Evolutionary conservation across 1,284 basidiomycete genomes (phyloP), one percentile per base, ranked within the genome.

Genomic region (Calocybe gambosa): DNA sequence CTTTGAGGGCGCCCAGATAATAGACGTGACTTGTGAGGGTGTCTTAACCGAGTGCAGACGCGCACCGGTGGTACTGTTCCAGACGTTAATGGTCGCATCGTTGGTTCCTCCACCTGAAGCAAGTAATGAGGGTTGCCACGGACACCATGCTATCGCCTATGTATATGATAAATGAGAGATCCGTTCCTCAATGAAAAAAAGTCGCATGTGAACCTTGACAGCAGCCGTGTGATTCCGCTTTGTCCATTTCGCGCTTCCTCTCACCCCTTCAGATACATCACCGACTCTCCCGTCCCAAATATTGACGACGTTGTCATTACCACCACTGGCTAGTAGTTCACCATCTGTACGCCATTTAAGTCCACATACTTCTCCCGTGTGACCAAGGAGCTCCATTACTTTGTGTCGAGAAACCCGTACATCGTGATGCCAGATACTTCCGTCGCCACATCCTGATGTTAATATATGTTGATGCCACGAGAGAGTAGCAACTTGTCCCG

Each of bases 281-380:
- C 83, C 82, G 0, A 89, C 66, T 26, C 90, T 74, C 0, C 85
- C 84, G 58, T 97, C 94, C 94, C 93, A 97, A 45, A 95, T 87
- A 62, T 96, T 95, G 46, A 97, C 92, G 13, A 95, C 89, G 55
- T 97, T 96, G 65, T 97, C 94, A 63, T 97, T 96, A 0, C 92
- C 93, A 5, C 94, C 93, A 55, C 87, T 91, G 0, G 93, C 94
- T 23, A 97, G 74, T n/a, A 94, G 71, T 62, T 93, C 85, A 0
- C 89, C 90, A 53, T 92, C 90, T 1, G 71, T 61, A 35, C 92
- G 73, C 92, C 92, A 94, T 54, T 79, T 80, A 48, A 90, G 56
- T 2, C 88, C 87, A 61, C 91, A 93, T 4, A 96, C 89, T 62
- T 96, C 94, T 0, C 91, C 91, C 0, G 80, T 82, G 60, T 97